Percentiles rank a stretch among this genome's conserved stretches.
Conservation (phyloP, 805 yeast species). For the Lipomyces kockii region DNA sequence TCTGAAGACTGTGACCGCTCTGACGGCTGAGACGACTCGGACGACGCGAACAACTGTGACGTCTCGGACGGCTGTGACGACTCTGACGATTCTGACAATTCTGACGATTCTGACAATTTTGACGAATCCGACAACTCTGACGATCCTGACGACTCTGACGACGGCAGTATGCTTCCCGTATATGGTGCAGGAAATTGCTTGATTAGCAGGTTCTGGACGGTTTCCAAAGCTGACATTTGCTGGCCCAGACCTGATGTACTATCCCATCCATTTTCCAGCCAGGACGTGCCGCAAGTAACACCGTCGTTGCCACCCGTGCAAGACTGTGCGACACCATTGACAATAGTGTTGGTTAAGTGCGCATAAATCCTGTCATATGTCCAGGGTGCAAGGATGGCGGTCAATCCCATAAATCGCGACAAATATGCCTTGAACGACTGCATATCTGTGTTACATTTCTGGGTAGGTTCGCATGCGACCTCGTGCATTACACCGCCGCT, state of each 20-base stretch:
- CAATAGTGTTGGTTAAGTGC: slow-evolving; percentile 53
- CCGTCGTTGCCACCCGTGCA: slow-evolving; percentile 90
- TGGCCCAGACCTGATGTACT: slow-evolving; percentile 83
- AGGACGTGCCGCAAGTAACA: slow-evolving; percentile 84
- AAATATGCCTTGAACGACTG: slow-evolving; percentile 89
- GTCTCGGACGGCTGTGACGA: too few species aligned
- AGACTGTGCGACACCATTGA: slow-evolving; percentile 74
- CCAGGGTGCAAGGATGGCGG: slow-evolving; percentile 71
- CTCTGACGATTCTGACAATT: too few species aligned
- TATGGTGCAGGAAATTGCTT: slow-evolving; percentile 50
- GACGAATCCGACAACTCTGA: too few species aligned
- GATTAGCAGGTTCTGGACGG: slow-evolving; percentile 48
- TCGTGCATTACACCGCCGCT: slow-evolving; percentile 67
- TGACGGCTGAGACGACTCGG: too few species aligned
- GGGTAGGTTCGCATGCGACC: slow-evolving; percentile 74
- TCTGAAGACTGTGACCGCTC: too few species aligned
- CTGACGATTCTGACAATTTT: too few species aligned
- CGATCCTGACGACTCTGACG: slow-evolving; percentile 48
- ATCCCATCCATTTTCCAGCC: slow-evolving; percentile 75
- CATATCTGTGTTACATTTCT: slow-evolving; percentile 81
- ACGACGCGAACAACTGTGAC: too few species aligned
- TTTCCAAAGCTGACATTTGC: slow-evolving; percentile 84
- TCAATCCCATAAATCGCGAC: slow-evolving; percentile 71
- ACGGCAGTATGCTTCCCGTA: slow-evolving; percentile 51
- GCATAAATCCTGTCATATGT: slow-evolving; percentile 46